Evolutionary conservation across 768 basidiomycete genomes (phyloP).

Genomic region (Pluteus cervinus): DNA sequence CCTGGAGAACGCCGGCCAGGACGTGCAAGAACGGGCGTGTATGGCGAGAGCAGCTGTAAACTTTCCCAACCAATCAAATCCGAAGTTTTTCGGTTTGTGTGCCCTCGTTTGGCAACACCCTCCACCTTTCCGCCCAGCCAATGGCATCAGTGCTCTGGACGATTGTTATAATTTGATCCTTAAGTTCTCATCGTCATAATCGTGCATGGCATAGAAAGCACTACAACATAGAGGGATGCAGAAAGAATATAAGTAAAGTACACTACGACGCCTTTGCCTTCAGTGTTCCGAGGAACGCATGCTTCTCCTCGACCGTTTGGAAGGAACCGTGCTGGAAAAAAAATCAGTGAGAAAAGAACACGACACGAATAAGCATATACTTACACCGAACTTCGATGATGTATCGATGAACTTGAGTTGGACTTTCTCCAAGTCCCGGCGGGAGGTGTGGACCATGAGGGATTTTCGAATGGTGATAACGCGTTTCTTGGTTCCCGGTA

Average conservation of each 20-base stretch:
- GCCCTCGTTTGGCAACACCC: not conserved
- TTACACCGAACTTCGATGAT: slow-evolving; percentile 92
- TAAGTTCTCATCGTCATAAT: not conserved
- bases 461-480: slow-evolving; percentile 96
- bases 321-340: slow-evolving; percentile 78
- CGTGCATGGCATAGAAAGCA: slow-evolving; percentile 30
- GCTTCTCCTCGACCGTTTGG: slow-evolving; percentile 97
- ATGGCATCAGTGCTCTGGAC: no score
- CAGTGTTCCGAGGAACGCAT: slow-evolving; percentile 89
- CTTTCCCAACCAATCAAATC: not conserved
- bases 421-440: slow-evolving; percentile 96
- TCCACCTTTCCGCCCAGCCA: slow-evolving; percentile 6
- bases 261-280: slow-evolving; percentile 66
- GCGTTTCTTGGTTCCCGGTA: slow-evolving; percentile 97
- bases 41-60: not conserved
- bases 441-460: slow-evolving; percentile 92
- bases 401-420: slow-evolving; percentile 99
- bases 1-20: not conserved
- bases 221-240: slow-evolving; percentile 33
- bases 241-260: slow-evolving; percentile 33
- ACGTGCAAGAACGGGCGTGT: slow-evolving; percentile 3
- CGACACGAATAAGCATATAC: slow-evolving; percentile 19
- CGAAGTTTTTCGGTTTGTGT: slow-evolving; percentile 3
- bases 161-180: no score
- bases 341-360: slow-evolving; percentile 6